Evolutionary conservation across 73 alveolate genomes (phyloP), one percentile per base, ranked within the genome.

Genomic region (Strombidium stylifer): DNA sequence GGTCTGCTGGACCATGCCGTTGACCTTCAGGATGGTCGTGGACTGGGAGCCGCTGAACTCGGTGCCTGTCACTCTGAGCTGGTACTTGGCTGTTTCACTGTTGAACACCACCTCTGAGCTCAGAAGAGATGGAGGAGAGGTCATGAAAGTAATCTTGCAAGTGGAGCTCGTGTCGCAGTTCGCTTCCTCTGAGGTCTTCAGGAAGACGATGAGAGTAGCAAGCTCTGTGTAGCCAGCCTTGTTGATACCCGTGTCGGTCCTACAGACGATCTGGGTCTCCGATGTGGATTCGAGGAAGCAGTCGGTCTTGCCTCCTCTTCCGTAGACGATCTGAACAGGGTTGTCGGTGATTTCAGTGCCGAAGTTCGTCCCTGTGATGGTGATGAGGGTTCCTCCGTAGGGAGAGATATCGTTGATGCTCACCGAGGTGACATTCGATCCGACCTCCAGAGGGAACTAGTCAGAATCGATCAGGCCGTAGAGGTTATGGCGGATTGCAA

Each of bases 111-210:
- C n/a, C n/a, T n/a, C n/a, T 3, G 27, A 2, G 11, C 73, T 58
- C 1, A 28, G n/a, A 20, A 59, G 14, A 23, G 51, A 16, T 40
- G 40, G 30, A 2, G 11, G 35, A 28, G 16, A 59, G 45, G 35
- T 58, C n/a, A 37, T 40, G 10, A 59, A 23, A 12, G 45, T 12
- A 8, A 5, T 21, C 12, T 41, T 24, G 60, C 5, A 59, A 24
- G 1, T 14, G n/a, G n/a, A n/a, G n/a, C n/a, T n/a, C 14, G 48
- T n/a, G 8, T 21, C 20, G 18, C 73, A 59, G 4, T 18, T 32
- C 3, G 73, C 73, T 41, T 59, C 73, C 45, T 59, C 73, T 1
- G 57, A 59, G 7, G 47, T 36, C 35, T 59, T 59, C 16, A 59
- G 18, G 53, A 39, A 59, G 8, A 59, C 73, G 2, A 59, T 19